Base-by-base conservation (phyloP, 768 basidiomycete genomes). In the Chalciporus piperatus region DNA sequence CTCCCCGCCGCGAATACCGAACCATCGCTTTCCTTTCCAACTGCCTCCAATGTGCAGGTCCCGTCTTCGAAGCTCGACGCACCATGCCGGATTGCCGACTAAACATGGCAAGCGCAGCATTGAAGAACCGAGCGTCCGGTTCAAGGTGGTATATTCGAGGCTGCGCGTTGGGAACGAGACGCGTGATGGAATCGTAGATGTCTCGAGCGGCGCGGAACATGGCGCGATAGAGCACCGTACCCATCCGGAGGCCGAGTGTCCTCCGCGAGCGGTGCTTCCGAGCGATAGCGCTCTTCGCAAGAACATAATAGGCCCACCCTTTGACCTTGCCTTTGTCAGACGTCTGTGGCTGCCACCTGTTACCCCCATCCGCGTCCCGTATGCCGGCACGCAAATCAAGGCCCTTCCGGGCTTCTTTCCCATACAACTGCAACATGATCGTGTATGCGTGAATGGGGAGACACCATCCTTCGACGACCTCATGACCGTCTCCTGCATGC, bases 371-470 rank as follows among this genome's bases (percentile, higher is more conserved):
- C 22, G 53, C 38, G 20, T 4, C 14, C n/a, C 39, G 51, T 16
- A 51, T 47, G 51, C 46, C 57, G 27, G 52, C 20, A 13, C 54
- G 52, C 40, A 56, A 41, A 57, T 54, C 41, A 40, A 57, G 50
- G 42, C 52, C 67, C 55, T 63, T 65, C 40, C 61, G 65, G n/a
- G 74, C 75, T 61, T 80, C 76, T 4, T 63, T 58, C 1, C 71
- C 76, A 55, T 87, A 89, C 28, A 79, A 70, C 42, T 82, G 74
- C 50, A 92, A 63, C 82, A 91, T 88, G 44, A 79, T 69, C 2
- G 87, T 91, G 63, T 89, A 92, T 1, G 85, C 82, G 9, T 83
- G 74, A 3, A 83, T 68, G 8, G 83, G 80, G 17, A 92, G 67
- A 47, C 74, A 73, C 89, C 89, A 93, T 0, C 85, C 81, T 41